phyloP scores from a whole-genome alignment of 2,329 filamentous ascomycete species.

The Claviceps capensis region DNA sequence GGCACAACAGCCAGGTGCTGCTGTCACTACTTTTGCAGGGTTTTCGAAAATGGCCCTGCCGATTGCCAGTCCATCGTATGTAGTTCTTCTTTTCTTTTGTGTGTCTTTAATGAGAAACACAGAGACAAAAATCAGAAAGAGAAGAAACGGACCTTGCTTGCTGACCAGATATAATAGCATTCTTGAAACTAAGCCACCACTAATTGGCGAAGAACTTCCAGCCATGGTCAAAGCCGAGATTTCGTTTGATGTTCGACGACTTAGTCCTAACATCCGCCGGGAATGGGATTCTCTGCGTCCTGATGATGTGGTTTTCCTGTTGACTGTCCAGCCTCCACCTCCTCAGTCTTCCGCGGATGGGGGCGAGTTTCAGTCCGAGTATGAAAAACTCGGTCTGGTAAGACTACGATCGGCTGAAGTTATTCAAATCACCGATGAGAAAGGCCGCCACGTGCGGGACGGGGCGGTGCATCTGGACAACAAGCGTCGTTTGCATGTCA shows the following conservation, averaged over 20 bases:
- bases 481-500: conserved; percentile 61
- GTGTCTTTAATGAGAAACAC: background rate
- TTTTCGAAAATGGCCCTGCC: conserved; percentile 87
- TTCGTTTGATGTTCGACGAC: conserved; percentile 63
- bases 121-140: background rate
- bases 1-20: conserved; percentile 47
- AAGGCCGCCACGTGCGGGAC: conserved; percentile 59
- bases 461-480: conserved; percentile 46
- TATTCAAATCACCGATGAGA: conserved; percentile 74
- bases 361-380: conserved; percentile 25
- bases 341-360: conserved; percentile 41
- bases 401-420: conserved; percentile 73
- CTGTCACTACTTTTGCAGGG: conserved; percentile 57
- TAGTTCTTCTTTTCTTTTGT: background rate
- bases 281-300: conserved; percentile 85
- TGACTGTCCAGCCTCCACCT: conserved; percentile 55
- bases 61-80: conserved; percentile 61
- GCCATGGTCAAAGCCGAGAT: conserved; percentile 79
- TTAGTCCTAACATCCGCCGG: conserved; percentile 60
- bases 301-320: conserved; percentile 80
- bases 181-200: conserved; percentile 68
- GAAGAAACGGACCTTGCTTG: background rate
- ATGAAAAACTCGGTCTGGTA: conserved; percentile 52
- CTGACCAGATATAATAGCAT: conserved; percentile 32
- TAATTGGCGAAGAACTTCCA: conserved; percentile 73